Evolutionary conservation across 257 asterid species (phyloP).

Genomic region (Capsicum rhomboideum): DNA sequence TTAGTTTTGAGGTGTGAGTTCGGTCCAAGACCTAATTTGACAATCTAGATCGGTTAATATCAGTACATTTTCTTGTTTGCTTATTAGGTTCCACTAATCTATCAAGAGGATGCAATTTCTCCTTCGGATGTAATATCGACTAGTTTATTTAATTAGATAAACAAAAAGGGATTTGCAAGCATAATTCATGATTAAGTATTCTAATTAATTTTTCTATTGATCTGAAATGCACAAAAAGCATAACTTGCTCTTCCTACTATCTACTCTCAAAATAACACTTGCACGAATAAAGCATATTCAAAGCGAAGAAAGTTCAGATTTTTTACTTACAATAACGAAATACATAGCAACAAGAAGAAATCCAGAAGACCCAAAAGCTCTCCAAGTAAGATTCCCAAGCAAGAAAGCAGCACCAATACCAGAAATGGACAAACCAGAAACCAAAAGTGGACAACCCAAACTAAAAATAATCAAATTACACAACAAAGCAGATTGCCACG

Average conservation of each 20-base stretch:
- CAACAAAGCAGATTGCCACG: constrained; percentile 76
- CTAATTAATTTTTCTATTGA: not conserved
- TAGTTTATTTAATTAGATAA: too few relatives aligned
- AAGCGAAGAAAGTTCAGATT: not conserved
- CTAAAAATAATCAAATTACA: constrained; percentile 49
- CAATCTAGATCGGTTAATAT: not conserved
- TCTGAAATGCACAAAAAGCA: not conserved
- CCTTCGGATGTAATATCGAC: too few relatives aligned
- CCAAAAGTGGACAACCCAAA: constrained; percentile 67
- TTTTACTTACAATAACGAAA: constrained; percentile 66
- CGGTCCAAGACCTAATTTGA: not conserved
- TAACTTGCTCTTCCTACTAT: not conserved
- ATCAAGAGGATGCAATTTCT: not conserved
- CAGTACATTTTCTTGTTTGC: not conserved
- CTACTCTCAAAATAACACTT: too few relatives aligned
- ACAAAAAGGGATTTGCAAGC: not conserved
- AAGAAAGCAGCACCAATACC: constrained; percentile 81
- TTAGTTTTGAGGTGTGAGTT: not conserved
- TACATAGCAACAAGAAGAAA: constrained; percentile 81
- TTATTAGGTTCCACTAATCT: not conserved
- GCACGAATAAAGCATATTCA: too few relatives aligned
- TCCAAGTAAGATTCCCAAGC: constrained; percentile 94
- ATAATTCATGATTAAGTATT: too few relatives aligned
- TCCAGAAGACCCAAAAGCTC: constrained; percentile 71
- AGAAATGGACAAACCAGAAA: constrained; percentile 67